phyloP scores from a whole-genome alignment of 2,329 filamentous ascomycete genomes.

The Colletotrichum higginsianum region DNA sequence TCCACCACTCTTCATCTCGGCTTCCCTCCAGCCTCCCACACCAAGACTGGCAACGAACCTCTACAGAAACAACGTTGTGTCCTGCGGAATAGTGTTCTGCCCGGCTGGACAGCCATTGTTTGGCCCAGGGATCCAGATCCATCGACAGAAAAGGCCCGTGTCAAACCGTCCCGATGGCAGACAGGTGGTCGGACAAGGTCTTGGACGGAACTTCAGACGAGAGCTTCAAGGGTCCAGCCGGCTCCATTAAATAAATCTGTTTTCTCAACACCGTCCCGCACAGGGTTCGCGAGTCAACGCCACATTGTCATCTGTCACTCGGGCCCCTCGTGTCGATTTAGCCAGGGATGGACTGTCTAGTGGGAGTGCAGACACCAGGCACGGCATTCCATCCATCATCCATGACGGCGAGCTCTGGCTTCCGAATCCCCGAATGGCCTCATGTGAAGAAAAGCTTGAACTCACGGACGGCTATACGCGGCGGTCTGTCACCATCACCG shows the following conservation, averaged over 20 bases:
- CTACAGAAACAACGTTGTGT: no score
- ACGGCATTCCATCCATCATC: background rate
- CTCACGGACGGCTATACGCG: background rate
- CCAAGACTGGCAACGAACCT: no score
- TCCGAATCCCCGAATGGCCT: conserved; percentile 5
- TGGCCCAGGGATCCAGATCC: background rate
- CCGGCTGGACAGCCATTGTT: background rate
- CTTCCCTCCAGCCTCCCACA: background rate
- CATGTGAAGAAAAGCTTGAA: background rate
- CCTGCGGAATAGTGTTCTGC: background rate
- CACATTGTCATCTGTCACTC: background rate
- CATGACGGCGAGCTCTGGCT: conserved; percentile 12
- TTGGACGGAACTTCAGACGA: background rate
- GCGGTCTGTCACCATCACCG: background rate
- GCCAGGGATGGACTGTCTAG: conserved; percentile 8
- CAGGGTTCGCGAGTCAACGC: no score
- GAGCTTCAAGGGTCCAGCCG: background rate
- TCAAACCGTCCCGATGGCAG: background rate
- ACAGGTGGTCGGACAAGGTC: background rate
- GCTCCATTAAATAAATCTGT: background rate
- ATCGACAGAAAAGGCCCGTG: background rate
- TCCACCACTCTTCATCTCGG: background rate
- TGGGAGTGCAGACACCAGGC: conserved; percentile 8
- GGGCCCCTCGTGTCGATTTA: background rate
- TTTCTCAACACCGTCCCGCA: background rate